Conservation (phyloP, 306 rosid genomes). For the Amphicarpaea edgeworthii region DNA sequence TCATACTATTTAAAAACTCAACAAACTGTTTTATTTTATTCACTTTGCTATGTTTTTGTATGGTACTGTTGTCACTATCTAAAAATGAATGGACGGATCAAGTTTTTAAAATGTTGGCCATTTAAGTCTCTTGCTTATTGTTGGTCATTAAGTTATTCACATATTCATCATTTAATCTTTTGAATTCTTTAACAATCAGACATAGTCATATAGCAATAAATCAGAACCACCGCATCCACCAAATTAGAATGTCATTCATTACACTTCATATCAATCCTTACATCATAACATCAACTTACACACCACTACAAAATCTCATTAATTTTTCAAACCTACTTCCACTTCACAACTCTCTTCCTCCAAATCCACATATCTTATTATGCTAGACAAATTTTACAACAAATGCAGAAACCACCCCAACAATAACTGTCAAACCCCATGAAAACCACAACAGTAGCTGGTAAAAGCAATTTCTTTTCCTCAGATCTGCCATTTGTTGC, state of each 20-base stretch:
- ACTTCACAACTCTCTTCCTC: not conserved
- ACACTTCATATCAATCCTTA: not conserved
- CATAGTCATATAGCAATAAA: not conserved
- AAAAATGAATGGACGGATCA: not conserved
- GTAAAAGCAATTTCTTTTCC: not conserved
- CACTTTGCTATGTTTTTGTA: not conserved
- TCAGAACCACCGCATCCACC: not conserved
- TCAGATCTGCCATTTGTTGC: slow-evolving; percentile 2
- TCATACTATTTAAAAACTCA: not conserved
- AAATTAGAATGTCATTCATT: not conserved
- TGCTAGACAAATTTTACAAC: not conserved
- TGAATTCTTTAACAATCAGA: not conserved
- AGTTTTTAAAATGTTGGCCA: not conserved
- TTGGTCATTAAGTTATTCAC: not conserved
- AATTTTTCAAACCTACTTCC: not conserved
- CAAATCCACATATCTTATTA: not conserved
- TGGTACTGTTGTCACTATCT: not conserved
- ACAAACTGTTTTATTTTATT: not conserved
- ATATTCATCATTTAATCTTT: not conserved
- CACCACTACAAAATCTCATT: not conserved
- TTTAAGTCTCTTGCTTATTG: not conserved
- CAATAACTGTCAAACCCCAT: not conserved
- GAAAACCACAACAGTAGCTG: not conserved
- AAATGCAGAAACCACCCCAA: not conserved
- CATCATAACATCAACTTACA: not conserved